phyloP scores from a whole-genome alignment of 2,329 filamentous ascomycete genomes.

The Canariomyces notabilis region DNA sequence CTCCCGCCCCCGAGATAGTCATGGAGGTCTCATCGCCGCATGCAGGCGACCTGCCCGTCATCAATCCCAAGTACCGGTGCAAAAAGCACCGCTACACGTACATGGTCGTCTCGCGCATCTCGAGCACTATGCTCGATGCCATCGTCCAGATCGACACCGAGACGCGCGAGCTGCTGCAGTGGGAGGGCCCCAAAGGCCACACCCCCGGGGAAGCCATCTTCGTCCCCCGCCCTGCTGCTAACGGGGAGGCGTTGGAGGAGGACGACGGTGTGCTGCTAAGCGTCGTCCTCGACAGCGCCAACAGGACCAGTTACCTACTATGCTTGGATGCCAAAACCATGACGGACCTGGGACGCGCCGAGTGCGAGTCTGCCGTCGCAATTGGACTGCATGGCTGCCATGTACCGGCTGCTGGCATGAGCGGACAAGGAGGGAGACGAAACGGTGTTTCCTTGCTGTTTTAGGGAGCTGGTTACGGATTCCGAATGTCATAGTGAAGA shows the following conservation, averaged over 20 bases:
- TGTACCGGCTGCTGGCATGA: neutral
- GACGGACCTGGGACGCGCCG: constrained; percentile 59
- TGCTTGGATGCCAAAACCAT: constrained; percentile 60
- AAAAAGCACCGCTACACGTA: constrained; percentile 38
- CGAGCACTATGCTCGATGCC: constrained; percentile 56
- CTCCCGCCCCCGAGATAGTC: too few relatives aligned
- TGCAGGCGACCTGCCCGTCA: constrained; percentile 4
- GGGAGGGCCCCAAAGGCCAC: too few relatives aligned
- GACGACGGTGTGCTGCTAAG: constrained; percentile 43
- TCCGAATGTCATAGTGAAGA: too few relatives aligned
- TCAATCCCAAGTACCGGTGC: neutral
- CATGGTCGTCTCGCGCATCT: constrained; percentile 42
- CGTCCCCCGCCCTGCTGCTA: constrained; percentile 43
- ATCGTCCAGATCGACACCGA: constrained; percentile 46
- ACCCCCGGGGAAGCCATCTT: constrained; percentile 68
- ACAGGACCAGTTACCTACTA: constrained; percentile 58
- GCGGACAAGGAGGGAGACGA: too few relatives aligned
- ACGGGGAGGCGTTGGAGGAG: constrained; percentile 24
- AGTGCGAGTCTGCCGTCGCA: constrained; percentile 54
- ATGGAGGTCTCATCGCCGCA: constrained; percentile 47
- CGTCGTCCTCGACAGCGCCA: constrained; percentile 59
- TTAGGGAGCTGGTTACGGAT: too few relatives aligned
- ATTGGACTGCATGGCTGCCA: constrained; percentile 59
- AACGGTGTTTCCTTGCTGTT: too few relatives aligned
- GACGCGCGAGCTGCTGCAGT: constrained; percentile 36